Evolutionary conservation across 2,329 filamentous ascomycete species (phyloP).

Genomic region (Alternaria panax): DNA sequence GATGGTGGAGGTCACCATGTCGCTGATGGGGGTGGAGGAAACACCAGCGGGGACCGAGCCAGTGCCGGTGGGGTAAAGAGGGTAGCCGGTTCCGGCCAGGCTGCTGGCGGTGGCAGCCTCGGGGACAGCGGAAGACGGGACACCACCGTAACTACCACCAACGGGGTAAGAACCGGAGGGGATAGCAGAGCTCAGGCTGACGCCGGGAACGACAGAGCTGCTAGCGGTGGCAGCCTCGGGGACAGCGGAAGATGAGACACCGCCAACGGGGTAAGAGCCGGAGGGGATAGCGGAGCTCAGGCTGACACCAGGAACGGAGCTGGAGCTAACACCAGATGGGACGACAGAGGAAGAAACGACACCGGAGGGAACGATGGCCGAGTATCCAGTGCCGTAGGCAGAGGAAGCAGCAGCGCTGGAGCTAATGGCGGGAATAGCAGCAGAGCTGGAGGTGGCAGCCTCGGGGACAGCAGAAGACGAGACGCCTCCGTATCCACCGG

Average conservation of each 20-base stretch:
- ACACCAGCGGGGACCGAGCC: slow-evolving; percentile 40
- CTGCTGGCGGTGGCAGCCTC: slow-evolving; percentile 11
- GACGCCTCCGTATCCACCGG: slow-evolving; percentile 12
- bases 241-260: not conserved
- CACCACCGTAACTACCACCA: not conserved
- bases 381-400: slow-evolving; percentile 10
- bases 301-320: slow-evolving; percentile 6
- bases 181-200: slow-evolving; percentile 33
- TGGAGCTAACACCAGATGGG: slow-evolving; percentile 5
- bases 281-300: slow-evolving; percentile 38
- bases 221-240: slow-evolving; percentile 10
- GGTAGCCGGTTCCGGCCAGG: slow-evolving; percentile 18
- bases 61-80: slow-evolving; percentile 34
- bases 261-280: slow-evolving; percentile 1
- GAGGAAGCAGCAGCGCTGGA: slow-evolving; percentile 5
- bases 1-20: slow-evolving; percentile 51
- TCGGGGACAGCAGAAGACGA: not conserved
- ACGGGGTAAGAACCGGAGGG: slow-evolving; percentile 23
- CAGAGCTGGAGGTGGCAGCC: slow-evolving; percentile 3
- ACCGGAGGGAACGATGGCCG: not conserved
- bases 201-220: slow-evolving; percentile 1
- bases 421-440: not conserved
- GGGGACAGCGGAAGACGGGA: not conserved
- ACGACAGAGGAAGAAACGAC: not conserved
- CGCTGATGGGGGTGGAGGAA: slow-evolving; percentile 48